These are phyloP conservation scores for Wickerhamomyces silvicola DNA, from an alignment of 805 yeast species.

Conservation along the genomic window DNA sequence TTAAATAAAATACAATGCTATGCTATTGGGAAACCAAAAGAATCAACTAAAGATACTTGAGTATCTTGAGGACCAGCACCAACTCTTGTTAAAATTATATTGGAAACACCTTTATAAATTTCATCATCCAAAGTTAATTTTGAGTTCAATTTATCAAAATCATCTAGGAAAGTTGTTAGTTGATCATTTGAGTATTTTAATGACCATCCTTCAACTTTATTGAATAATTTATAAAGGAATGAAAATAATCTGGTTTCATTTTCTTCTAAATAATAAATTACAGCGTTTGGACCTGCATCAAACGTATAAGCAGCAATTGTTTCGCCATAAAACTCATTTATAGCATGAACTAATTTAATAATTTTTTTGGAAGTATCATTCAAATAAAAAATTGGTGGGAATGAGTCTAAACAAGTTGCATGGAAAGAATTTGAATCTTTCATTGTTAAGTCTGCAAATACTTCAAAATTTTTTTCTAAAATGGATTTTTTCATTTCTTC, in stretches of 20 bases:
- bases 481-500: conserved; percentile 78
- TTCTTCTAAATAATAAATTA: conserved; percentile 75
- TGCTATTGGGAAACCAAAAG: conserved; percentile 52
- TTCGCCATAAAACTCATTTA: conserved; percentile 52
- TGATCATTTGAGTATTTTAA: conserved; percentile 28
- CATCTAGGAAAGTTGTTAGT: conserved; percentile 16
- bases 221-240: conserved; percentile 55
- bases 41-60: conserved; percentile 48
- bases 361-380: conserved; percentile 85
- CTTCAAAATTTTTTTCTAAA: conserved; percentile 61
- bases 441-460: conserved; percentile 90
- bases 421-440: conserved; percentile 96
- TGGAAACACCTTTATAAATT: conserved; percentile 66
- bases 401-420: conserved; percentile 93
- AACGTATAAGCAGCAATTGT: conserved; percentile 92
- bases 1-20: too few species aligned
- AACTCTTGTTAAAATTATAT: conserved; percentile 76
- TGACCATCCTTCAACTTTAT: conserved; percentile 65
- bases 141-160: conserved; percentile 25
- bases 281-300: conserved; percentile 99
- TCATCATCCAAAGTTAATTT: conserved; percentile 40
- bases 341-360: conserved; percentile 68
- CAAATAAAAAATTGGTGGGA: conserved; percentile 91
- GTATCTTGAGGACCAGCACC: conserved; percentile 82
- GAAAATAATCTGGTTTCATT: conserved; percentile 73